A percentile compares a stretch with the other conserved stretches of the same genome.
Conservation (phyloP, 1,284 basidiomycete species). For the Puccinia brachypodii region DNA sequence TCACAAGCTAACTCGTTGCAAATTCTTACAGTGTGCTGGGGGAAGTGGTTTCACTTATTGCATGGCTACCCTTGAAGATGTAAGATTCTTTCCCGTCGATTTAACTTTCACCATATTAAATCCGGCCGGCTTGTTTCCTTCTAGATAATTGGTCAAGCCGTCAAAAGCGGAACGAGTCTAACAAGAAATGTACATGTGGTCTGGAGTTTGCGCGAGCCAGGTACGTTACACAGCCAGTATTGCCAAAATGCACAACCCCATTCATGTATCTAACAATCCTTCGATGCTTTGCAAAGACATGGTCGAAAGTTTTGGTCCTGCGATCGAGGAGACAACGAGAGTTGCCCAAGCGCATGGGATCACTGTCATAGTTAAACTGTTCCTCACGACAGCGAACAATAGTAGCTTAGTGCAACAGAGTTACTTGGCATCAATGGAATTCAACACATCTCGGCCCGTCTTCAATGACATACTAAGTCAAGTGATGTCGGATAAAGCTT, state of each 20-base stretch:
- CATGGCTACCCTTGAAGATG: conserved; percentile 39
- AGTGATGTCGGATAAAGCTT: not conserved
- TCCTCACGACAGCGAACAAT: not conserved
- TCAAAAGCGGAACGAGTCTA: not conserved
- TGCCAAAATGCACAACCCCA: not conserved
- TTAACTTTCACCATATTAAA: not conserved
- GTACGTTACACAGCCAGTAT: not conserved
- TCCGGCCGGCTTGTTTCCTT: not conserved
- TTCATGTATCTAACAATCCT: not conserved
- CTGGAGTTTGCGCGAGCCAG: conserved; percentile 23
- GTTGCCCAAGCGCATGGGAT: conserved; percentile 10
- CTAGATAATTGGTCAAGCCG: conserved; percentile 26
- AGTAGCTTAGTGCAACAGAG: not conserved
- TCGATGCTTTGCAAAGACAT: not conserved
- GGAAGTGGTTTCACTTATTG: conserved; percentile 47
- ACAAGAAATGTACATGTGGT: conserved; percentile 15
- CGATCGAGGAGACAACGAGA: conserved; percentile 4
- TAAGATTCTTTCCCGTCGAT: not conserved
- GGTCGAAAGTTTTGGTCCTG: conserved; percentile 10
- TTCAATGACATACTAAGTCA: conserved; percentile 7
- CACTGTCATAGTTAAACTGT: conserved; percentile 20
- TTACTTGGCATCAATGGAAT: not conserved
- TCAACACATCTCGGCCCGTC: not conserved
- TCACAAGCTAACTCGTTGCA: not conserved
- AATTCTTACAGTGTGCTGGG: conserved; percentile 20